These are phyloP conservation scores for Brasilioporus rufonigricans DNA, from an alignment of 768 basidiomycete genomes.

Conservation along the genomic window DNA sequence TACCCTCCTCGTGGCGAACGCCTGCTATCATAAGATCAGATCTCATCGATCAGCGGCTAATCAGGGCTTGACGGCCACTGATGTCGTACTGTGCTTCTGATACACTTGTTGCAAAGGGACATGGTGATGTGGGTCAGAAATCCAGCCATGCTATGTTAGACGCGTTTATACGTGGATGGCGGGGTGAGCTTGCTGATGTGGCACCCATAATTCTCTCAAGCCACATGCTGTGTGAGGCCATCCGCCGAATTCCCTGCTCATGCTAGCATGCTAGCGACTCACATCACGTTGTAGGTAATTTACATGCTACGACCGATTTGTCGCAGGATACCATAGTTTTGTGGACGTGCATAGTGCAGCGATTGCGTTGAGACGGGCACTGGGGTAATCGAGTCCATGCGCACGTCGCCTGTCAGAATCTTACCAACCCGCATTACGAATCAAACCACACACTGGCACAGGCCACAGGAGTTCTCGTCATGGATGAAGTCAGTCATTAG, in stretches of 20 bases:
- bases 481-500: no score
- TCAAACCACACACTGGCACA: no score
- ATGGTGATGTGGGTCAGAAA: constrained; percentile 26
- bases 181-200: neutral
- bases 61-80: no score
- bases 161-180: constrained; percentile 13
- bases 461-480: no score
- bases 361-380: neutral
- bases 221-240: neutral
- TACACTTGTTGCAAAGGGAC: constrained; percentile 56
- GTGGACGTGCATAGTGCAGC: neutral
- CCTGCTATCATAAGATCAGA: constrained; percentile 28
- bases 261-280: no score
- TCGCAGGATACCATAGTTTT: no score
- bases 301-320: neutral
- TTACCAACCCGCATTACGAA: no score
- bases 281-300: neutral
- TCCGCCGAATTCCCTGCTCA: neutral
- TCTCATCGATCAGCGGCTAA: neutral
- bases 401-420: no score
- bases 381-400: no score
- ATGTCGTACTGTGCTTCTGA: constrained; percentile 49
- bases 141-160: neutral
- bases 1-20: constrained; percentile 52
- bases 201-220: neutral